Evolutionary conservation across 2,329 filamentous ascomycete genomes (phyloP).

Genomic region (Cercospora citrullina): DNA sequence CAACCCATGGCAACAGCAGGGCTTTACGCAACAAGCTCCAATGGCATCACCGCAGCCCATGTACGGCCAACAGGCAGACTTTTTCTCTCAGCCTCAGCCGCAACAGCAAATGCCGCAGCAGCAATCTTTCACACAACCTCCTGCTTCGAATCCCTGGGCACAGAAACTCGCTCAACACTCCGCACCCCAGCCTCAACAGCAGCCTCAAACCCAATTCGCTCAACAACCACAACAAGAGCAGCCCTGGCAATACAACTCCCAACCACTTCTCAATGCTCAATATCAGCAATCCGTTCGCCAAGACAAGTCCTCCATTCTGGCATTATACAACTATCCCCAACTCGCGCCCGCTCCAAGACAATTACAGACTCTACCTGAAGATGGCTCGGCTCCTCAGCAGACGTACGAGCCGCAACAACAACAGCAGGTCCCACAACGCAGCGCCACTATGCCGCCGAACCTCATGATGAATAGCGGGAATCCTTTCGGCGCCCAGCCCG

Average conservation of each 20-base stretch:
- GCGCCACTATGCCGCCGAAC: slow-evolving; percentile 42
- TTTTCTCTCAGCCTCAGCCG: slow-evolving; percentile 30
- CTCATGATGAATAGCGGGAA: slow-evolving; percentile 26
- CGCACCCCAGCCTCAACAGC: slow-evolving; percentile 35
- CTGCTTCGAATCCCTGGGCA: slow-evolving; percentile 26
- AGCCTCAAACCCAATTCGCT: slow-evolving; percentile 30
- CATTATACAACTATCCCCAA: slow-evolving; percentile 67
- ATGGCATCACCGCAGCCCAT: slow-evolving; percentile 32
- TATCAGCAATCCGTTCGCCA: slow-evolving; percentile 51
- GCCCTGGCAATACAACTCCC: slow-evolving; percentile 35
- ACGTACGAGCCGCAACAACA: slow-evolving; percentile 19
- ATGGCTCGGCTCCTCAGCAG: slow-evolving; percentile 29
- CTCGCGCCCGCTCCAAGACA: slow-evolving; percentile 47
- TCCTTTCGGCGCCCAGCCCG: slow-evolving; percentile 28
- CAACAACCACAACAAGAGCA: slow-evolving; percentile 40
- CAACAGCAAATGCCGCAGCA: slow-evolving; percentile 24
- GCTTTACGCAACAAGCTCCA: slow-evolving; percentile 38
- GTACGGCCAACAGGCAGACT: slow-evolving; percentile 33
- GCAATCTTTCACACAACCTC: slow-evolving; percentile 18
- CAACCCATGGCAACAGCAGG: slow-evolving; percentile 32
- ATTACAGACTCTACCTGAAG: slow-evolving; percentile 40
- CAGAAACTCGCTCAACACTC: slow-evolving; percentile 23
- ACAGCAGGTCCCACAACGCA: slow-evolving; percentile 36
- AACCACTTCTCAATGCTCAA: slow-evolving; percentile 29
- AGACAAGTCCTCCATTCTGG: slow-evolving; percentile 73